Conservation (phyloP, 768 basidiomycete species). For the Lactarius sp. region DNA sequence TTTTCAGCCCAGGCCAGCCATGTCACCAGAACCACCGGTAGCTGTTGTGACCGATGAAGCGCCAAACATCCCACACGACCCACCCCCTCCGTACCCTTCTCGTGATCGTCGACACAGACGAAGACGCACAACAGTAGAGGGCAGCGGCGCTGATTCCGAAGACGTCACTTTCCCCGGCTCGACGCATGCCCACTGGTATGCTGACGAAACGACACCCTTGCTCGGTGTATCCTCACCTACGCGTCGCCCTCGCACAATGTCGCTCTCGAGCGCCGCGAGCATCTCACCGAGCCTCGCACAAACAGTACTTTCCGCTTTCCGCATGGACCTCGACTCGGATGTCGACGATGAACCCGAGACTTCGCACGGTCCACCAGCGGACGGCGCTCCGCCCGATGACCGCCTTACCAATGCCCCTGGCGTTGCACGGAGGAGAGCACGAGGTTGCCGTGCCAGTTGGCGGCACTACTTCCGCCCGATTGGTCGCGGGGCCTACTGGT, state of each 20-base stretch:
- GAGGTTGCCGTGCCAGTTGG: slow-evolving; percentile 36
- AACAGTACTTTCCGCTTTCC: slow-evolving; percentile 65
- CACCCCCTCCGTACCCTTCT: slow-evolving; percentile 69
- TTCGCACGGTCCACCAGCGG: slow-evolving; percentile 14
- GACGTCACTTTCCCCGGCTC: slow-evolving; percentile 28
- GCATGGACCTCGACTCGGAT: slow-evolving; percentile 43
- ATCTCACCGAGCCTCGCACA: slow-evolving; percentile 62
- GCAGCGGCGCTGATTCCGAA: slow-evolving; percentile 31
- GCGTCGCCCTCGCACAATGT: slow-evolving; percentile 49
- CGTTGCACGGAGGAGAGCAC: slow-evolving; percentile 10
- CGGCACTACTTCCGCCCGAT: slow-evolving; percentile 63
- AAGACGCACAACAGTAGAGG: slow-evolving; percentile 32
- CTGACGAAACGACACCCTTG: slow-evolving; percentile 48
- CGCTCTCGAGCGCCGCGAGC: slow-evolving; percentile 45
- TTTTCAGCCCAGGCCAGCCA: not conserved
- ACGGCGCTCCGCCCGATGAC: slow-evolving; percentile 4
- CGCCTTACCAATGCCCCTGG: slow-evolving; percentile 12
- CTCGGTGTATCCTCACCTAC: slow-evolving; percentile 29
- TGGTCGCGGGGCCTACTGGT: slow-evolving; percentile 51
- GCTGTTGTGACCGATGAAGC: not conserved
- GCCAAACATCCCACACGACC: slow-evolving; percentile 38
- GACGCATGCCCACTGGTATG: slow-evolving; percentile 27
- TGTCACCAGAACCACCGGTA: slow-evolving; percentile 18
- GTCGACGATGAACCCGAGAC: slow-evolving; percentile 29
- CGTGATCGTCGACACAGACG: slow-evolving; percentile 40